Evolutionary conservation across 169 alveolate genomes (phyloP), one percentile per base, ranked within the genome.

Genomic region (Eimeria necatrix): DNA sequence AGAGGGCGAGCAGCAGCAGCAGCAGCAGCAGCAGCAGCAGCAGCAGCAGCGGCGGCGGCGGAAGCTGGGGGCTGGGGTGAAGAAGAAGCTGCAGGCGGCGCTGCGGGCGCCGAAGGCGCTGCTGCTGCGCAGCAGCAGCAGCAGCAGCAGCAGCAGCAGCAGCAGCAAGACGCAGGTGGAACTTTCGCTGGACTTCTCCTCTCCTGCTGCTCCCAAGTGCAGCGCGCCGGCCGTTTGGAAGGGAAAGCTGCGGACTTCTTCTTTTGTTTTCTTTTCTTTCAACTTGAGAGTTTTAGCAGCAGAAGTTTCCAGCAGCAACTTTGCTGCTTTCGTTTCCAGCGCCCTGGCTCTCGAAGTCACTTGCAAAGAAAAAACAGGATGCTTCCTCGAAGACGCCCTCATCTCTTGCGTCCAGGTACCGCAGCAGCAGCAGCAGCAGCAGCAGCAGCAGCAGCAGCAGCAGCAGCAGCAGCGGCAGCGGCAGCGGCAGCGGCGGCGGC

Each of bases 341-440:
- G 78, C 78, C n/a, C 46, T 68, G 2, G 78, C 78, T 0, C 46
- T 68, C 46, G 78, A 68, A n/a, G n/a, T 3, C n/a, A 14, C 46
- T 7, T 68, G 78, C 78, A 68, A 68, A n/a, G 46, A 68, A 24
- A 12, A n/a, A 68, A 14, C 1, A 3, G 78, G 78, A 3, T 68
- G 78, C 78, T 14, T 8, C 41, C 78, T 68, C 41, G 78, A 68
- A 68, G 78, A 68, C 5, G n/a, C 78, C n/a, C 78, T 68, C 46
- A 68, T 68, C n/a, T 68, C 78, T n/a, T 68, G 78, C n/a, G 78
- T 68, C 12, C 78, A 68, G 78, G 78, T 68, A n/a, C 12, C 41
- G n/a, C n/a, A 16, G 68, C 22, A 10, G 68, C 12, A 56, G 20
- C 68, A 56, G 20, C 22, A 18, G 68, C 68, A 56, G 20, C 22